Base-by-base conservation (phyloP, 441 rosid genomes). In the Metrosideros polymorpha region DNA sequence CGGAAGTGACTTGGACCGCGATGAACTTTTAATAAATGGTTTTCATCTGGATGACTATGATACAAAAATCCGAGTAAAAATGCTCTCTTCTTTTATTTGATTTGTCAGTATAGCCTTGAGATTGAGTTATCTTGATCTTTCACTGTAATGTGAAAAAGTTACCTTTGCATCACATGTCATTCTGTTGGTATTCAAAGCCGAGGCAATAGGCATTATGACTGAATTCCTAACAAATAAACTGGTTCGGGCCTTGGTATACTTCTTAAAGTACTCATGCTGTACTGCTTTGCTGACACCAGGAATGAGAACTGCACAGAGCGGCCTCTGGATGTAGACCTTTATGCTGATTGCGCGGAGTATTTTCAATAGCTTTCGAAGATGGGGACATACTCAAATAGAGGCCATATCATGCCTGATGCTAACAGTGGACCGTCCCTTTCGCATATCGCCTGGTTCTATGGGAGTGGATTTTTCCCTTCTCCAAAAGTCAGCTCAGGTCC, bases 361-460 rank as follows among this genome's bases (percentile, higher is more conserved):
- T 39, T 66, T 39, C 25, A 35, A 30, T 86, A 66, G 88, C 82
- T 66, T 51, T 84, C 4, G 71, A 85, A 87, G 91, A 94, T 92
- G 93, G 90, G 90, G 85, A 59, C 93, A 43, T 89, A 90, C 85
- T 89, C 89, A 24, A 85, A 92, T 86, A 89, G 85, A 85, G 90
- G 86, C 87, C 85, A 84, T 57, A 57, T 89, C 86, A 85, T 83
- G 63, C 92, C 93, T 42, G 93, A 91, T 83, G 84, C 93, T 49
- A 90, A 76, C 63, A 61, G 88, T 29, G 86, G 87, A 85, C 51
- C 91, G 39, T 82, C 92, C 77, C 84, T 85, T 53, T 87, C 95
- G 24, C 89, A 88, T 86, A 84, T 90, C 53, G 54, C 89, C 83
- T 91, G 94, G 92, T 90, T 91, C 84, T 89, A 87, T 84, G 87